phyloP scores from a whole-genome alignment of 306 rosid genomes.

The Vicia faba region DNA sequence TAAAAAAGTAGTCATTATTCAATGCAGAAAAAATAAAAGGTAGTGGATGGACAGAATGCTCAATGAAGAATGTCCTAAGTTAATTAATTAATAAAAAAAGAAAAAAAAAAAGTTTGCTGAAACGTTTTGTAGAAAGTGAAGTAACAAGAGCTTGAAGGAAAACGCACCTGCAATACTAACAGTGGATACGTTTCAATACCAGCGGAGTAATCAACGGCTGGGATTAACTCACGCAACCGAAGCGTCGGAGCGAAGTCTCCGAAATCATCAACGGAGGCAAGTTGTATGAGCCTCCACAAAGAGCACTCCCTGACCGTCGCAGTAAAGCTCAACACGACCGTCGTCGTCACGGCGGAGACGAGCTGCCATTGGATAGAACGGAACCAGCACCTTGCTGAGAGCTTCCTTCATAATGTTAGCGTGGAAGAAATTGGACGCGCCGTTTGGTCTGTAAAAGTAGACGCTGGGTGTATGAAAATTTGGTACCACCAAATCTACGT shows the following conservation, averaged over 20 bases:
- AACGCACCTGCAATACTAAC: slow-evolving; percentile 66
- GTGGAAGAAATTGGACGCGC: slow-evolving; percentile 58
- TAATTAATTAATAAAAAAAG: not conserved
- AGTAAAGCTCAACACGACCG: slow-evolving; percentile 74
- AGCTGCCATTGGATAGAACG: slow-evolving; percentile 82
- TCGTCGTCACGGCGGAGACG: slow-evolving; percentile 67
- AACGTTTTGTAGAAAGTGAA: not conserved
- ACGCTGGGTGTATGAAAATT: slow-evolving; percentile 73
- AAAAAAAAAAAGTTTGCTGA: not conserved
- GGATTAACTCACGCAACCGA: slow-evolving; percentile 69
- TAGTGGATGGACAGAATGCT: not conserved
- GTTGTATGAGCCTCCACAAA: slow-evolving; percentile 65
- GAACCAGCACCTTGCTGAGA: slow-evolving; percentile 66
- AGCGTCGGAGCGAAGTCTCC: slow-evolving; percentile 76
- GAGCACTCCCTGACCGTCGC: slow-evolving; percentile 74
- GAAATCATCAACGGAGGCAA: slow-evolving; percentile 53
- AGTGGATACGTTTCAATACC: slow-evolving; percentile 70
- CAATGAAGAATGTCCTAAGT: not conserved
- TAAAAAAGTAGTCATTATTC: not conserved
- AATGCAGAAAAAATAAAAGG: not conserved
- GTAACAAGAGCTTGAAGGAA: not conserved
- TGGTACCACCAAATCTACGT: slow-evolving; percentile 69
- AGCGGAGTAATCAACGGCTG: slow-evolving; percentile 64
- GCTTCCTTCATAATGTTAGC: slow-evolving; percentile 54
- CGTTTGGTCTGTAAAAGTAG: slow-evolving; percentile 69